Percentiles rank a stretch among this genome's conserved stretches.
These are phyloP conservation scores for Domatiomyces globalis DNA, from an alignment of 2,329 filamentous ascomycete species.

Conservation along the genomic window DNA sequence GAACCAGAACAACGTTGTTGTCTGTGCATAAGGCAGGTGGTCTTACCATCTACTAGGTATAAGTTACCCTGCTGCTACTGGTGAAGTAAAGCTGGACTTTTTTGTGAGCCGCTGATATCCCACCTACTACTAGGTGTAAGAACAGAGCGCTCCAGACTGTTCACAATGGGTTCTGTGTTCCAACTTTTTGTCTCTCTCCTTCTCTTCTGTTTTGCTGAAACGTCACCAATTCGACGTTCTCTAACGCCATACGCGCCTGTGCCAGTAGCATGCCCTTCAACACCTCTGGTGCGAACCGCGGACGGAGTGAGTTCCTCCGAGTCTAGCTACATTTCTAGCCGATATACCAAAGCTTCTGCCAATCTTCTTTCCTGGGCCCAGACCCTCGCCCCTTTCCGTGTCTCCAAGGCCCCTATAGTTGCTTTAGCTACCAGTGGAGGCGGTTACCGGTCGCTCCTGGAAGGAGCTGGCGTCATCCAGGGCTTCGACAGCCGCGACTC, in stretches of 20 bases:
- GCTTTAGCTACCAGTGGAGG: conserved; percentile 32
- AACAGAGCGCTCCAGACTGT: not conserved
- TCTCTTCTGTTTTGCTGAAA: not conserved
- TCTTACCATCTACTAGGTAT: not conserved
- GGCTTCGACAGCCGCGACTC: conserved; percentile 32
- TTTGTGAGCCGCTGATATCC: not conserved
- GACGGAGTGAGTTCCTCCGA: conserved; percentile 26
- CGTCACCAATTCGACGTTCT: conserved; percentile 1
- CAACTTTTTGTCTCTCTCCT: not conserved
- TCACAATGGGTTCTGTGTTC: not conserved
- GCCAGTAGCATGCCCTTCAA: conserved; percentile 26
- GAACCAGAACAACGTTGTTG: not conserved
- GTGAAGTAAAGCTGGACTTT: not conserved
- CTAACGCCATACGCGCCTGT: conserved; percentile 25
- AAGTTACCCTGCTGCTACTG: not conserved
- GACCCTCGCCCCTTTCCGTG: conserved; percentile 7
- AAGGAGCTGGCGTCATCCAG: conserved; percentile 28
- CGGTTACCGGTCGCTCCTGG: conserved; percentile 29
- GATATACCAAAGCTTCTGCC: conserved; percentile 27
- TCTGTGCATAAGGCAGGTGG: not conserved
- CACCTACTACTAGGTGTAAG: not conserved
- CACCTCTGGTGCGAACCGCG: conserved; percentile 26
- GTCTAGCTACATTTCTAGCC: conserved; percentile 25
- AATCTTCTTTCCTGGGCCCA: conserved; percentile 28
- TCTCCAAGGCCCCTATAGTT: conserved; percentile 24